These are phyloP conservation scores for Aspergillus haitiensis DNA, from an alignment of 495 filamentous ascomycete genomes.

Conservation along the genomic window DNA sequence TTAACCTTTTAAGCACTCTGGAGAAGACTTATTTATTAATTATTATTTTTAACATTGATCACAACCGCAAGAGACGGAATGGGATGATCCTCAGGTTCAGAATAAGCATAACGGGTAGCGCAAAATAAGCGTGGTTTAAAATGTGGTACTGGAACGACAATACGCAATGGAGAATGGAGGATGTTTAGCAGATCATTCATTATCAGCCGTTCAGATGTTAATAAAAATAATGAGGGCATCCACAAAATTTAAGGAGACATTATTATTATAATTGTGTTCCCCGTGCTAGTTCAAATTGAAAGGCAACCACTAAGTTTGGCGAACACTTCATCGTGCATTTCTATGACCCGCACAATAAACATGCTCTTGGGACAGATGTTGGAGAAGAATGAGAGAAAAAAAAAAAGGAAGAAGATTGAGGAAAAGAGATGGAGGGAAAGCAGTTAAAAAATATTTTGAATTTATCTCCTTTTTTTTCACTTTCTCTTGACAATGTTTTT, in stretches of 20 bases:
- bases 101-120: constrained; percentile 36
- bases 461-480: background rate
- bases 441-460: background rate
- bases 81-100: constrained; percentile 19
- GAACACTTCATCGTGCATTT: constrained; percentile 34
- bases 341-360: constrained; percentile 20
- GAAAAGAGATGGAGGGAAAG: too few species aligned
- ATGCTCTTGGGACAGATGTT: constrained; percentile 4
- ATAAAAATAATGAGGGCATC: constrained; percentile 2
- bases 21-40: background rate
- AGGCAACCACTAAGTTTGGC: constrained; percentile 24
- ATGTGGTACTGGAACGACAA: constrained; percentile 22
- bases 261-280: constrained; percentile 9
- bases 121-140: constrained; percentile 28
- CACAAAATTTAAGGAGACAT: background rate
- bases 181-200: constrained; percentile 20
- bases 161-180: constrained; percentile 15
- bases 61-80: constrained; percentile 9
- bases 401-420: background rate
- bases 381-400: constrained; percentile 11
- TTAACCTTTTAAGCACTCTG: background rate
- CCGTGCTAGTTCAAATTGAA: constrained; percentile 14
- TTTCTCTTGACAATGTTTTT: background rate
- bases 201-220: constrained; percentile 12
- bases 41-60: background rate